Percentiles rank a stretch among this genome's conserved stretches.
Evolutionary conservation across 345 rosid species (phyloP).

Genomic region (Iberis pinnata): DNA sequence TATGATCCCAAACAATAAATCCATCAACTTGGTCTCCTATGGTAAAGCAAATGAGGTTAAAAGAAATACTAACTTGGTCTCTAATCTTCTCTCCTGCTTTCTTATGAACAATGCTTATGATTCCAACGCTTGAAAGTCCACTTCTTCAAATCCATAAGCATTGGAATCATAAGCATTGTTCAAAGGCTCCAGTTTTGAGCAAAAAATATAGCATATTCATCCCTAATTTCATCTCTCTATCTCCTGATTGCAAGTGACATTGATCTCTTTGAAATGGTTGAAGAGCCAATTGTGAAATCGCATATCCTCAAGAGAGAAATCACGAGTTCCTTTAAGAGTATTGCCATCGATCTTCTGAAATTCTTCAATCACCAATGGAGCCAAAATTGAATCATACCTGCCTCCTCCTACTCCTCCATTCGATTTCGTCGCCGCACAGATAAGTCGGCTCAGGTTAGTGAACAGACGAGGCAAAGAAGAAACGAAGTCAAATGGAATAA

Average conservation of each 20-base stretch:
- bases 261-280: conserved; percentile 72
- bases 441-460: conserved; percentile 25
- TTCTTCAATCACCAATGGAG: conserved; percentile 40
- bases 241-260: not conserved
- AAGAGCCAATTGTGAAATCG: conserved; percentile 92
- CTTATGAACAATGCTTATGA: conserved; percentile 76
- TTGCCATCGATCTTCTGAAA: conserved; percentile 66
- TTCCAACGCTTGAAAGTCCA: conserved; percentile 84
- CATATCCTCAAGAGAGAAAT: conserved; percentile 91
- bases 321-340: conserved; percentile 93
- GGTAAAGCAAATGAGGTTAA: too few species aligned
- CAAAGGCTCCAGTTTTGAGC: not conserved
- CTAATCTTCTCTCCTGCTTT: conserved; percentile 92
- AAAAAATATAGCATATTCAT: not conserved
- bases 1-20: too few species aligned
- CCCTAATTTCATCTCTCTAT: too few species aligned
- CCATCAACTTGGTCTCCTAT: too few species aligned
- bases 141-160: conserved; percentile 75
- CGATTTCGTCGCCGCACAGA: conserved; percentile 33
- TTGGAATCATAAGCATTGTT: conserved; percentile 43
- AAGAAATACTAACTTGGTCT: conserved; percentile 56
- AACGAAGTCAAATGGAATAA: conserved; percentile 19
- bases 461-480: conserved; percentile 12
- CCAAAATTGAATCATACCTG: conserved; percentile 56
- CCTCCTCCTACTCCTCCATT: conserved; percentile 37